These are phyloP conservation scores for Boletus hoseneyae DNA, from an alignment of 1,284 basidiomycete species.

Conservation along the genomic window DNA sequence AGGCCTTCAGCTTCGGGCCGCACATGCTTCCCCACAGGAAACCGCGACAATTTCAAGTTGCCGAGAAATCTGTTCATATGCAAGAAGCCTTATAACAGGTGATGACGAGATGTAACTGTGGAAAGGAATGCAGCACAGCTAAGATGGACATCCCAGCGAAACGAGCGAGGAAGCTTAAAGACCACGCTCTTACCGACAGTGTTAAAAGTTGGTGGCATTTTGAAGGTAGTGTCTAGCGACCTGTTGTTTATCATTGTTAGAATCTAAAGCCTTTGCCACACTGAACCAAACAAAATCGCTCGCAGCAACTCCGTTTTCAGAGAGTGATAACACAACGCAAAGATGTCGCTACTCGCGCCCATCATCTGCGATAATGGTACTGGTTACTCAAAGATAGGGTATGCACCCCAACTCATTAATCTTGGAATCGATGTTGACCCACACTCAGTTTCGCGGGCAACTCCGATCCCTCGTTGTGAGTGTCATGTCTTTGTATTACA, in stretches of 20 bases:
- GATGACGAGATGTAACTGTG: no score
- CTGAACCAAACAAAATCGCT: conserved; percentile 22
- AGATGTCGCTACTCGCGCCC: conserved; percentile 80
- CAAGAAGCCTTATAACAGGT: not conserved
- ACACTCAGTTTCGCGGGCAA: conserved; percentile 89
- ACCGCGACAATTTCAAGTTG: no score
- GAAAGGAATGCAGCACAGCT: not conserved
- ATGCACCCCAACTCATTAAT: conserved; percentile 28
- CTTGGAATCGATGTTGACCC: conserved; percentile 15
- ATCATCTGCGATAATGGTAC: conserved; percentile 98
- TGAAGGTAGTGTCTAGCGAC: not conserved
- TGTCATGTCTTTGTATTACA: conserved; percentile 19
- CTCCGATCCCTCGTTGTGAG: conserved; percentile 95
- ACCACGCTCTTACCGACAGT: no score
- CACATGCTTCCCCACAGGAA: not conserved
- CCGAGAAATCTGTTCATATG: not conserved
- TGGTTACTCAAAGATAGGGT: conserved; percentile 98
- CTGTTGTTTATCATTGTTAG: conserved; percentile 28
- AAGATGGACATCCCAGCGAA: no score
- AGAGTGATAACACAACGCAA: conserved; percentile 21
- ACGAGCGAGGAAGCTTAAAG: not conserved
- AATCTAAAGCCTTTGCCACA: conserved; percentile 27
- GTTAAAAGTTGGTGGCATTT: no score
- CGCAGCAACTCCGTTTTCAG: conserved; percentile 13
- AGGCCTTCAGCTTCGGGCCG: no score